Evolutionary conservation across 495 filamentous ascomycete genomes (phyloP), one percentile per base, ranked within the genome.

Genomic region (Glutinoglossum americanum): DNA sequence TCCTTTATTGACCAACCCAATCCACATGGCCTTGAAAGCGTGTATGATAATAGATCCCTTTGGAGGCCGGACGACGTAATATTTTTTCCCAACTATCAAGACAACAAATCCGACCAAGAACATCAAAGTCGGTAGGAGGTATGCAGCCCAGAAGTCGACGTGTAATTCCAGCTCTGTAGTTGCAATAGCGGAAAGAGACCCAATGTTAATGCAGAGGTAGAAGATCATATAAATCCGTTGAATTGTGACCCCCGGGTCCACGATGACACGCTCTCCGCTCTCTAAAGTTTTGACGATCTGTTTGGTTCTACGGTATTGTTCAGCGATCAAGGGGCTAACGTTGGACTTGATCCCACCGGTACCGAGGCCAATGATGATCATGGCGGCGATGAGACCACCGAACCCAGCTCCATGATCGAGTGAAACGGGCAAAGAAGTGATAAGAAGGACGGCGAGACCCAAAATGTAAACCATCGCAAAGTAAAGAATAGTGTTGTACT

Each of bases 321-420:
- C 85, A 45, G 84, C 84, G 62, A 89, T 76, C 37, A 82, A 72
- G 7, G 79, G 79, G 32, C 59, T 59, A 15, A 77, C 75, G 60
- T 81, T 81, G 64, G 82, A 80, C 69, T 90, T 90, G 70, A 92
- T 82, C 70, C 82, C 77, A 72, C 86, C 86, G 53, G 79, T 75
- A 58, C 80, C 80, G 44, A 83, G 55, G 23, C 77, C 71, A 13
- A 83, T 73, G 56, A 80, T 71, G 59, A 81, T 65, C 57, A 77
- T 61, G 6, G 68, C 62, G 25, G 66, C 64, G 58, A 72, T 60
- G 55, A 67, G 64, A 19, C 67, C 65, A 35, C 66, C 66, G 19
- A 65, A 56, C 7, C 62, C 64, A 56, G 57, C 56, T n/a, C 64
- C 64, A 41, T 61, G 44, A 27, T 62, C 62, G 53, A 74, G 63